Conservation (phyloP, 176 grass and related monocot species). For the Zea mays region DNA sequence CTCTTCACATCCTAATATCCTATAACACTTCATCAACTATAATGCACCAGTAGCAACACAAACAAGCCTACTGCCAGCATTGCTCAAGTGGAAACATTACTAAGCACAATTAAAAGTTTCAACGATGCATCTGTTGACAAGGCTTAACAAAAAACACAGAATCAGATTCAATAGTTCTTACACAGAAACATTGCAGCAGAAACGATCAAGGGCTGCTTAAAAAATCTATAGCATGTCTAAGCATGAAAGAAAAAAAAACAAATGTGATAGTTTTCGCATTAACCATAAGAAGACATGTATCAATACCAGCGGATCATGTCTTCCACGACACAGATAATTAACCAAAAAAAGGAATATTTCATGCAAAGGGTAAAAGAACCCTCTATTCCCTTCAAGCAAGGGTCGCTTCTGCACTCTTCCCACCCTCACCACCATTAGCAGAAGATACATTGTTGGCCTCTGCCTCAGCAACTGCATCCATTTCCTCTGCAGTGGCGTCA, state of each 20-base stretch:
- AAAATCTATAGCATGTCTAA: slow-evolving; percentile 27
- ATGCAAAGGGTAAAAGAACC: slow-evolving; percentile 1
- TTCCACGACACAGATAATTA: slow-evolving; percentile 29
- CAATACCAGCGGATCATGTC: slow-evolving; percentile 20
- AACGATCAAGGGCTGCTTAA: neutral
- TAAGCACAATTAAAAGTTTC: neutral
- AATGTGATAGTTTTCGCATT: slow-evolving; percentile 21
- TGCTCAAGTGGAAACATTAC: neutral
- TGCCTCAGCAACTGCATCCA: slow-evolving; percentile 66
- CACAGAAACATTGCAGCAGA: neutral
- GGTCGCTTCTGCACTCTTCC: slow-evolving; percentile 39
- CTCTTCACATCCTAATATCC: neutral
- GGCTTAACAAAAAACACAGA: neutral
- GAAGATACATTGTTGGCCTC: slow-evolving; percentile 38
- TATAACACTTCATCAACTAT: neutral
- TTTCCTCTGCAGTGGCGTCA: slow-evolving; percentile 48
- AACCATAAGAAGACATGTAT: slow-evolving; percentile 20
- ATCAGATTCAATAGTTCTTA: neutral
- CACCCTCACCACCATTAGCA: slow-evolving; percentile 30
- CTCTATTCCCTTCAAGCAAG: slow-evolving; percentile 43
- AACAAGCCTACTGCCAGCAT: neutral
- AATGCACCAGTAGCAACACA: neutral
- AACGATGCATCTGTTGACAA: neutral
- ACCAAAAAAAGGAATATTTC: neutral
- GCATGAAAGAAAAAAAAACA: slow-evolving; percentile 12